Conservation (phyloP, 2,329 filamentous ascomycete genomes). For the Arthrobotrys sphaeroides region DNA sequence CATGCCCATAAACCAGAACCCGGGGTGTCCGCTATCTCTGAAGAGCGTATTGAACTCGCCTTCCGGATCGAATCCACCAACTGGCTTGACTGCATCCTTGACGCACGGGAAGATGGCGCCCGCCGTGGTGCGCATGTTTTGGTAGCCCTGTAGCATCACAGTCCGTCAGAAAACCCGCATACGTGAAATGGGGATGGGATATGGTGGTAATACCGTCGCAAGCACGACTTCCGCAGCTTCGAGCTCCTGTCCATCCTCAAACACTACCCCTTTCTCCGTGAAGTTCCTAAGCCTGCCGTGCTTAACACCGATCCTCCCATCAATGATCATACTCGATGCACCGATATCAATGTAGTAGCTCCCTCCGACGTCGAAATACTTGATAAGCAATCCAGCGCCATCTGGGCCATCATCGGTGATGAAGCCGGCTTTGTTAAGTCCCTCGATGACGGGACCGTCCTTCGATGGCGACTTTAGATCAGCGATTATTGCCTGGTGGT, state of each 20-base stretch:
- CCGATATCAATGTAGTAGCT: conserved; percentile 78
- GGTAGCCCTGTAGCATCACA: conserved; percentile 65
- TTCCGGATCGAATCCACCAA: conserved; percentile 71
- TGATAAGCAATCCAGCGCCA: conserved; percentile 68
- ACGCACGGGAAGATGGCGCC: conserved; percentile 70
- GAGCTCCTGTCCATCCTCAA: conserved; percentile 68
- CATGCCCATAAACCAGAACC: conserved; percentile 74
- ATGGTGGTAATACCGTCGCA: conserved; percentile 64
- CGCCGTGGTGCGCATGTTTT: conserved; percentile 74
- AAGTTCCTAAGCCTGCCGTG: conserved; percentile 68
- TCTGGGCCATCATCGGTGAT: conserved; percentile 69
- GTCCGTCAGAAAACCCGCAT: too few species aligned
- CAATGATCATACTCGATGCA: conserved; percentile 69
- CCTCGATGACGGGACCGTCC: conserved; percentile 61
- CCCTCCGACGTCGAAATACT: conserved; percentile 73
- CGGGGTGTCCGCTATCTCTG: conserved; percentile 70
- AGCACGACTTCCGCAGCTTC: conserved; percentile 72
- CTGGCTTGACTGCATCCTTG: conserved; percentile 68
- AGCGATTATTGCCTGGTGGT: conserved; percentile 61
- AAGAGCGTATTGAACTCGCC: conserved; percentile 69
- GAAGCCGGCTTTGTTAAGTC: conserved; percentile 70
- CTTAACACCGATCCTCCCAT: conserved; percentile 72
- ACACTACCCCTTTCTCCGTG: conserved; percentile 63
- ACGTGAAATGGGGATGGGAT: neutral
- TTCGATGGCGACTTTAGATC: conserved; percentile 48